Evolutionary conservation across 1,139 yeast genomes (phyloP).

Genomic region (Hansenula anomala): DNA sequence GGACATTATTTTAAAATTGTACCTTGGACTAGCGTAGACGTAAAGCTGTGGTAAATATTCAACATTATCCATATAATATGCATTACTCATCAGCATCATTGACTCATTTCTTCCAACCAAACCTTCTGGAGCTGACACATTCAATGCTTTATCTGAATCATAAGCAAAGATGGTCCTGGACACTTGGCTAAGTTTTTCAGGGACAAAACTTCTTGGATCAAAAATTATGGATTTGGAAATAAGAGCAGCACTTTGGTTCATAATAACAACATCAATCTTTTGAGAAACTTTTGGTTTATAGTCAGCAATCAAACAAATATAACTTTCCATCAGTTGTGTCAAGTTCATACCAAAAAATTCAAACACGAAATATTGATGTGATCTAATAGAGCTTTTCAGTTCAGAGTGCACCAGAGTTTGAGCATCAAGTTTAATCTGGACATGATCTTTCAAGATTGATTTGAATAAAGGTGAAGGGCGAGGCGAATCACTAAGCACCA

Average conservation of each 20-base stretch:
- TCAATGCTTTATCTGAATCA: not conserved
- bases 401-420: not conserved
- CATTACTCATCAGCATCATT: not conserved
- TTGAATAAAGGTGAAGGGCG: not conserved
- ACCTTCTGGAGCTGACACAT: too few species aligned
- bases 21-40: not conserved
- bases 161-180: not conserved
- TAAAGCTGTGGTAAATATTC: not conserved
- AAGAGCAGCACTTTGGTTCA: conserved; percentile 1
- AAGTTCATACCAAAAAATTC: not conserved
- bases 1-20: not conserved
- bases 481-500: not conserved
- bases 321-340: not conserved
- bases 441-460: not conserved
- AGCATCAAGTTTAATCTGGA: not conserved
- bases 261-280: not conserved
- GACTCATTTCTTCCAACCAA: too few species aligned
- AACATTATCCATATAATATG: not conserved
- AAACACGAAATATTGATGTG: not conserved
- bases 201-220: not conserved
- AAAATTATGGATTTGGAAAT: not conserved
- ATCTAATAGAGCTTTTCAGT: not conserved
- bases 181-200: not conserved
- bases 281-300: not conserved
- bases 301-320: not conserved